phyloP scores from a whole-genome alignment of 2,329 filamentous ascomycete genomes.

The Anthostomella pinea region DNA sequence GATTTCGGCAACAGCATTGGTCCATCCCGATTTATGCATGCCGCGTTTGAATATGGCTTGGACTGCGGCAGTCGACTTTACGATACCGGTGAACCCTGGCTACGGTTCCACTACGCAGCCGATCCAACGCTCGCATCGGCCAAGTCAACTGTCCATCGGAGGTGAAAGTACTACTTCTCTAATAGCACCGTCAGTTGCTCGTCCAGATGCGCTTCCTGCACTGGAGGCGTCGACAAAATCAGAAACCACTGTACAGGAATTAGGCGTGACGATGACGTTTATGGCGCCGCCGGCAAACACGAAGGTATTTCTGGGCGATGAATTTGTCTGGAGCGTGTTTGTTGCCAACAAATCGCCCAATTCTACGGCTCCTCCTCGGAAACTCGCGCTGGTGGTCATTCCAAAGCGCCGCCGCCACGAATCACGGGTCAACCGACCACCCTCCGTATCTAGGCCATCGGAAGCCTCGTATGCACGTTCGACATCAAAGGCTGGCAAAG shows the following conservation, averaged over 20 bases:
- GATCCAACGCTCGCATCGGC: slow-evolving; percentile 61
- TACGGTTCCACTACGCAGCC: slow-evolving; percentile 55
- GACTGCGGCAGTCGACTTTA: slow-evolving; percentile 69
- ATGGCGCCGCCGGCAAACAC: slow-evolving; percentile 51
- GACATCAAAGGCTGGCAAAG: slow-evolving; percentile 15
- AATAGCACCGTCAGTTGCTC: slow-evolving; percentile 53
- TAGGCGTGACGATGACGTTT: slow-evolving; percentile 75
- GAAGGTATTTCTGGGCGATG: slow-evolving; percentile 57
- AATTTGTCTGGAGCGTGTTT: slow-evolving; percentile 71
- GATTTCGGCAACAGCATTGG: slow-evolving; percentile 57
- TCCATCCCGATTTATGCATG: slow-evolving; percentile 54
- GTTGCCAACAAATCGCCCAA: slow-evolving; percentile 66
- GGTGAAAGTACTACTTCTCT: slow-evolving; percentile 54
- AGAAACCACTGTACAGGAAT: slow-evolving; percentile 52
- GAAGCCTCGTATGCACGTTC: slow-evolving; percentile 15
- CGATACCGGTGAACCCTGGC: slow-evolving; percentile 60
- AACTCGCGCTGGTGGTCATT: slow-evolving; percentile 67
- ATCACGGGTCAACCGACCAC: slow-evolving; percentile 49
- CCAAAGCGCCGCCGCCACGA: slow-evolving; percentile 62
- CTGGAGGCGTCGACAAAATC: slow-evolving; percentile 52
- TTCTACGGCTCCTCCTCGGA: slow-evolving; percentile 49
- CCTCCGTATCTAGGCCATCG: slow-evolving; percentile 48
- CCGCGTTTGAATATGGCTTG: slow-evolving; percentile 64
- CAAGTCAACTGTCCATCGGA: slow-evolving; percentile 62
- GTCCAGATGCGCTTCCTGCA: slow-evolving; percentile 58